Percentiles rank a stretch among this genome's conserved stretches.
phyloP scores from a whole-genome alignment of 2,329 filamentous ascomycete species.

The Pseudogymnoascus sp. region DNA sequence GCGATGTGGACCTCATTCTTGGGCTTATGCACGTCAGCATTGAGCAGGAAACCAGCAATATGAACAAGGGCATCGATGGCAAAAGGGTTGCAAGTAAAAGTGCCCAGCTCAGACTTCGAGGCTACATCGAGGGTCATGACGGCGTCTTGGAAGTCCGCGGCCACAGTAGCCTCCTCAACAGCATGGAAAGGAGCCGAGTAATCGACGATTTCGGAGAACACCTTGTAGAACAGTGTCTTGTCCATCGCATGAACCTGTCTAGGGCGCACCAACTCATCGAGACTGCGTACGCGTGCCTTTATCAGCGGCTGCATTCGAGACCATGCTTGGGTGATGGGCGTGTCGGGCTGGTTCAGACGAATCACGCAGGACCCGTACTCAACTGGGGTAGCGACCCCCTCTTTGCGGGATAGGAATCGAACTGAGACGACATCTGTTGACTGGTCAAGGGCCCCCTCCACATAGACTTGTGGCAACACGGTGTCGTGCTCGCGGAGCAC shows the following conservation, averaged over 20 bases:
- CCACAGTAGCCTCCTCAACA: conserved; percentile 24
- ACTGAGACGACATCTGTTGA: neutral
- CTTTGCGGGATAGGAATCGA: neutral
- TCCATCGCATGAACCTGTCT: neutral
- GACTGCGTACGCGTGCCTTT: neutral
- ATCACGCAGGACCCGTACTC: neutral
- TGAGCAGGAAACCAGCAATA: conserved; percentile 50
- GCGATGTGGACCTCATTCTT: conserved; percentile 50
- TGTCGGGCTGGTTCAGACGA: neutral
- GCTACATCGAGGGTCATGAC: neutral
- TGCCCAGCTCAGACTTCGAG: conserved; percentile 26
- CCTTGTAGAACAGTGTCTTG: conserved; percentile 20
- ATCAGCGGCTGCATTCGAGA: neutral
- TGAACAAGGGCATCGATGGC: conserved; percentile 51
- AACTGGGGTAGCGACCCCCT: neutral
- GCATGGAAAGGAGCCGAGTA: conserved; percentile 24
- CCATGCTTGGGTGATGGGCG: neutral
- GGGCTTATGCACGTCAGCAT: conserved; percentile 46
- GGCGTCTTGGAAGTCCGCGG: neutral
- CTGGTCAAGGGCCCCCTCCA: neutral
- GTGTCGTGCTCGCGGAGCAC: neutral
- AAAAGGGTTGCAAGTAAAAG: conserved; percentile 46
- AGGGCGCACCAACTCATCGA: neutral
- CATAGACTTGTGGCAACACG: neutral
- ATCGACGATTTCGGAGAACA: conserved; percentile 24